Base-by-base conservation (phyloP, 345 rosid species). In the Noccaea caerulescens region DNA sequence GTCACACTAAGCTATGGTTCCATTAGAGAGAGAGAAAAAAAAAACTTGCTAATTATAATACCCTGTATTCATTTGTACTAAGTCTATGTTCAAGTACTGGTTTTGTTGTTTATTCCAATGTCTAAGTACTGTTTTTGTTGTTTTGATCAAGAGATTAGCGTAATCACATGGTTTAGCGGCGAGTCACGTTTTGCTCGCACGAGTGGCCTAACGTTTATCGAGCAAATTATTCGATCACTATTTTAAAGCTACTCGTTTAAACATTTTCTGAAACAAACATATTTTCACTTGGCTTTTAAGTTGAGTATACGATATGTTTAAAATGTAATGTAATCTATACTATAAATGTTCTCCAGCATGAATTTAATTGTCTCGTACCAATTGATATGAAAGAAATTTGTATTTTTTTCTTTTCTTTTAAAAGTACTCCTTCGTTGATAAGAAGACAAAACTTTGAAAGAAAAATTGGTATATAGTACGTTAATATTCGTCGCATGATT, bases 201-300 rank as follows among this genome's bases (percentile, higher is more conserved):
- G 93, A 82, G 87, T 72, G 91, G 87, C 75, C 77, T 87, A 80
- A 58, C 83, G 80, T 81, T 82, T 84, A 78, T 84, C 82, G 79
- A 86, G 84, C 77, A 76, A 43, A 81, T 82, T 58, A 75, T 68
- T 70, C 53, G 51, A 8, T 38, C 56, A 64, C 27, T 56, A 66
- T 36, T 78, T 80, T 66, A 69, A 72, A 50, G 11, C 42, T 71
- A 32, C 16, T 60, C 41, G 42, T 45, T 44, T n/a, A 23, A 36
- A 8, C 16, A 16, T n/a, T 51, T 42, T 38, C 20, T 46, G 23
- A 8, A 20, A 14, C 13, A 34, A 44, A 34, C 41, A 56, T 9
- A 58, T 13, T 9, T 44, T 42, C 27, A 52, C 11, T 61, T 72
- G 58, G 50, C 34, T 63, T 23, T 23, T 23, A 57, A 72, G 33